These are phyloP conservation scores for Mediolabrus comicus DNA, from an alignment of 108 stramenopile species.

Conservation along the genomic window DNA sequence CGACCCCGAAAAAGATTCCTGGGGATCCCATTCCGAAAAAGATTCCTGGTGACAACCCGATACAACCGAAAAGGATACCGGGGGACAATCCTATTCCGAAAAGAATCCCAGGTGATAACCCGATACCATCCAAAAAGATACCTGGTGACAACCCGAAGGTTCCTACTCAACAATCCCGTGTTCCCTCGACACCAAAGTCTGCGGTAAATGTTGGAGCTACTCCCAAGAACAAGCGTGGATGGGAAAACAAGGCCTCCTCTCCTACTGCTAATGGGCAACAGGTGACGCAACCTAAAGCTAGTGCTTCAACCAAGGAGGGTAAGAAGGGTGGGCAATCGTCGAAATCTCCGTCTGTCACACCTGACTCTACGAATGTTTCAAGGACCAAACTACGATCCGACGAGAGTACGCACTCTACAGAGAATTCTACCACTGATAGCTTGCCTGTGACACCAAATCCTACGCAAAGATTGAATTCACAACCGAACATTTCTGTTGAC, in stretches of 20 bases:
- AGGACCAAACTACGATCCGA: conserved; percentile 26
- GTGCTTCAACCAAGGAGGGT: conserved; percentile 1
- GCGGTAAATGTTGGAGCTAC: conserved; percentile 10
- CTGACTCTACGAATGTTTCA: conserved; percentile 14
- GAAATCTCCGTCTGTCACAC: conserved; percentile 10
- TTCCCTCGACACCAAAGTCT: conserved; percentile 3
- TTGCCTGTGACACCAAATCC: conserved; percentile 27
- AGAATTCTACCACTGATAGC: conserved; percentile 35
- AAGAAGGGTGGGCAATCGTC: conserved; percentile 11
- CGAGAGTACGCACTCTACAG: conserved; percentile 35
- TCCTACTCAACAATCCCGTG: conserved; percentile 32
- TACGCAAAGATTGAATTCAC: not conserved
- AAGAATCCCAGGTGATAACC: conserved; percentile 24
- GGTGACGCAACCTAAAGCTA: not conserved
- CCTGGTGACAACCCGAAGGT: conserved; percentile 43
- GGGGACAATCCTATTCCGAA: conserved; percentile 41
- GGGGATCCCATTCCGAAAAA: conserved; percentile 23
- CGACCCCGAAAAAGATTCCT: conserved; percentile 18
- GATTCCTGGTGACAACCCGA: conserved; percentile 12
- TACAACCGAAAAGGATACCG: not conserved
- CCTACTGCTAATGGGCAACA: conserved; percentile 12
- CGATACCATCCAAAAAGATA: not conserved
- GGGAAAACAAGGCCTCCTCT: conserved; percentile 55
- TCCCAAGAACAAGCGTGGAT: conserved; percentile 55
- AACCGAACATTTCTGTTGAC: conserved; percentile 23